A percentile compares a stretch with the other conserved stretches of the same genome.
These are phyloP conservation scores for Xerocomellus intermedius DNA, from an alignment of 768 basidiomycete species.

Conservation along the genomic window DNA sequence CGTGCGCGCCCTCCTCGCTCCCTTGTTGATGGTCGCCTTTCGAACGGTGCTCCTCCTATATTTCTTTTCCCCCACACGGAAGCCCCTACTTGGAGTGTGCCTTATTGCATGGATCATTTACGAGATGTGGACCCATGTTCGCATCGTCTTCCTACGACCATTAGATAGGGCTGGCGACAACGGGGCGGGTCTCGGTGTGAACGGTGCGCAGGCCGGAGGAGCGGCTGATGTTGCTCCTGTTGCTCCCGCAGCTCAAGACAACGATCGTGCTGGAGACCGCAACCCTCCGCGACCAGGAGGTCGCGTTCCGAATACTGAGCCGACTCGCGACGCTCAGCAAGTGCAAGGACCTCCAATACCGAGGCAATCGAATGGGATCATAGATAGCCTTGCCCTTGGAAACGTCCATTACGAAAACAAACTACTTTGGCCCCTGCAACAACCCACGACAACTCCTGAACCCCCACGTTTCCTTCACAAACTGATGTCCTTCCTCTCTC, in stretches of 20 bases:
- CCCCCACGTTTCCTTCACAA: slow-evolving; percentile 54
- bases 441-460: slow-evolving; percentile 15
- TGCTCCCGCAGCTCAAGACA: slow-evolving; percentile 16
- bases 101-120: slow-evolving; percentile 70
- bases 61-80: slow-evolving; percentile 73
- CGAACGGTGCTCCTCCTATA: slow-evolving; percentile 69
- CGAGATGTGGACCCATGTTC: slow-evolving; percentile 72
- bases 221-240: slow-evolving; percentile 25
- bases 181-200: slow-evolving; percentile 20
- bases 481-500: slow-evolving; percentile 48
- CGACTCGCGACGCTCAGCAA: slow-evolving; percentile 18
- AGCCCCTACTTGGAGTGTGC: slow-evolving; percentile 66
- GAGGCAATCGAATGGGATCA: slow-evolving; percentile 31
- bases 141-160: slow-evolving; percentile 42
- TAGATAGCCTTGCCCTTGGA: slow-evolving; percentile 56
- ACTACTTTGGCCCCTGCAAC: slow-evolving; percentile 39
- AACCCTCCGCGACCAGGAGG: slow-evolving; percentile 16
- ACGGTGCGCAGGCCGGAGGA: slow-evolving; percentile 19
- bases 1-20: slow-evolving; percentile 64
- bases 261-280: slow-evolving; percentile 15
- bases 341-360: slow-evolving; percentile 30
- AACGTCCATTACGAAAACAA: slow-evolving; percentile 58
- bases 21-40: slow-evolving; percentile 63
- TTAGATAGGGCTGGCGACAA: slow-evolving; percentile 32
- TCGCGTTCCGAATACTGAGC: slow-evolving; percentile 16